Conservation (phyloP, 306 rosid genomes). For the Rosa rugosa region DNA sequence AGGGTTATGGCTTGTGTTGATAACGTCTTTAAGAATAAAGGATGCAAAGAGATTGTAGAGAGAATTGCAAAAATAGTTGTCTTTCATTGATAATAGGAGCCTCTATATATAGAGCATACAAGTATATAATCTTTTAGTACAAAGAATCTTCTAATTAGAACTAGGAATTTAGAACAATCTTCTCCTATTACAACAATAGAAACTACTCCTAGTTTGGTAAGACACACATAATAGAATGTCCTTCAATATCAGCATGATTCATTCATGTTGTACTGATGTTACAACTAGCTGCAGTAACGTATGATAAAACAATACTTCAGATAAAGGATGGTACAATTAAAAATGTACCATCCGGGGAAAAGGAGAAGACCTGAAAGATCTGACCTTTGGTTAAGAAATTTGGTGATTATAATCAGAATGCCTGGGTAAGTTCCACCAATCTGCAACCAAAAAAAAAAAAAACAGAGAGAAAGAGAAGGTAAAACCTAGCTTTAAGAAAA, state of each 20-base stretch:
- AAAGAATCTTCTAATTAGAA: too few relatives aligned
- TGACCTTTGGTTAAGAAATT: conserved; percentile 40
- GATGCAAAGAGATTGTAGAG: too few relatives aligned
- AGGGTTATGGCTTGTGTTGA: too few relatives aligned
- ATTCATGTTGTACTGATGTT: neutral
- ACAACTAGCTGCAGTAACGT: neutral
- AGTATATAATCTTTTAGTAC: too few relatives aligned
- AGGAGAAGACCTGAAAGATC: conserved; percentile 57
- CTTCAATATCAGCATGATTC: neutral
- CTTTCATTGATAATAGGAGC: too few relatives aligned
- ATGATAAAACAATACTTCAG: neutral
- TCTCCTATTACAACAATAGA: too few relatives aligned
- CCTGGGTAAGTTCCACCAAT: conserved; percentile 90
- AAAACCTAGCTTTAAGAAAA: neutral
- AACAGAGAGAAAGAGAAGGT: neutral
- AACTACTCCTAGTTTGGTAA: too few relatives aligned
- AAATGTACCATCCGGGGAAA: neutral
- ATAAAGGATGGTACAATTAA: neutral
- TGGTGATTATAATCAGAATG: conserved; percentile 63
- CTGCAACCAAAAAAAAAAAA: conserved; percentile 30
- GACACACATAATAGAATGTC: too few relatives aligned
- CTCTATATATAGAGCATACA: too few relatives aligned
- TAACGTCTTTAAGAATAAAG: too few relatives aligned
- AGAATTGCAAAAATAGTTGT: too few relatives aligned
- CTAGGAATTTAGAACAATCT: too few relatives aligned